phyloP scores from a whole-genome alignment of 208 protist genomes.

The Tritrichomonas foetus region DNA sequence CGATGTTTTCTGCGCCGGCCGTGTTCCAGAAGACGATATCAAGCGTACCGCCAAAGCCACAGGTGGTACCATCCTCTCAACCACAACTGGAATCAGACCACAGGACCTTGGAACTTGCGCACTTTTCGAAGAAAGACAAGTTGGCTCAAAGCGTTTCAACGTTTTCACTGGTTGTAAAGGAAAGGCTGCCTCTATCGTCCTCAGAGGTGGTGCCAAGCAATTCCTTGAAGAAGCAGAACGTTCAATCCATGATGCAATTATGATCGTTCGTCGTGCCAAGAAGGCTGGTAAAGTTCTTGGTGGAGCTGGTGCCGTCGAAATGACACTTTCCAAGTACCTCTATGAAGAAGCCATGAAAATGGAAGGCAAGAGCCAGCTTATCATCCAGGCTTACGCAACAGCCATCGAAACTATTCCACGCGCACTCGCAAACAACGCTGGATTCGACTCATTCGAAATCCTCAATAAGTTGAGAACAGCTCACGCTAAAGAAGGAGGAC shows the following conservation, averaged over 20 bases:
- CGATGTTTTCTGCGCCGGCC: slow-evolving; percentile 98
- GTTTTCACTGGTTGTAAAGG: slow-evolving; percentile 94
- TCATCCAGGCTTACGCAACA: slow-evolving; percentile 94
- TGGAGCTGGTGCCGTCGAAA: slow-evolving; percentile 99
- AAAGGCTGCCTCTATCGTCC: slow-evolving; percentile 60
- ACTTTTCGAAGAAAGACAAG: slow-evolving; percentile 94
- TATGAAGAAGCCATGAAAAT: slow-evolving; percentile 89
- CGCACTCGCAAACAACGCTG: slow-evolving; percentile 95
- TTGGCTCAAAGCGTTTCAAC: slow-evolving; percentile 91
- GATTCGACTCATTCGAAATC: slow-evolving; percentile 98
- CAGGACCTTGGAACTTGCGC: slow-evolving; percentile 76
- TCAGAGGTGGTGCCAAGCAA: slow-evolving; percentile 94
- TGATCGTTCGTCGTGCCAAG: slow-evolving; percentile 61
- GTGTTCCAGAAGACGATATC: slow-evolving; percentile 87
- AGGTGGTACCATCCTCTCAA: slow-evolving; percentile 89
- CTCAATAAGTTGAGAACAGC: slow-evolving; percentile 96
- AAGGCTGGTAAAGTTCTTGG: slow-evolving; percentile 93
- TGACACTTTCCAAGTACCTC: slow-evolving; percentile 94
- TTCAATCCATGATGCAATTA: slow-evolving; percentile 99
- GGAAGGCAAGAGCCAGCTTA: slow-evolving; percentile 94
- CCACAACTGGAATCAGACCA: slow-evolving; percentile 81
- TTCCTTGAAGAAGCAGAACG: slow-evolving; percentile 96
- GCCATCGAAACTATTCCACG: slow-evolving; percentile 99
- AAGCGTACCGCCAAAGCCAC: slow-evolving; percentile 84
- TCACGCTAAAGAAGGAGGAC: slow-evolving; percentile 71